A percentile compares a stretch with the other conserved stretches of the same genome.
Evolutionary conservation across 192 early-diverging fungal genomes (phyloP).

Genomic region (Backusella circina): DNA sequence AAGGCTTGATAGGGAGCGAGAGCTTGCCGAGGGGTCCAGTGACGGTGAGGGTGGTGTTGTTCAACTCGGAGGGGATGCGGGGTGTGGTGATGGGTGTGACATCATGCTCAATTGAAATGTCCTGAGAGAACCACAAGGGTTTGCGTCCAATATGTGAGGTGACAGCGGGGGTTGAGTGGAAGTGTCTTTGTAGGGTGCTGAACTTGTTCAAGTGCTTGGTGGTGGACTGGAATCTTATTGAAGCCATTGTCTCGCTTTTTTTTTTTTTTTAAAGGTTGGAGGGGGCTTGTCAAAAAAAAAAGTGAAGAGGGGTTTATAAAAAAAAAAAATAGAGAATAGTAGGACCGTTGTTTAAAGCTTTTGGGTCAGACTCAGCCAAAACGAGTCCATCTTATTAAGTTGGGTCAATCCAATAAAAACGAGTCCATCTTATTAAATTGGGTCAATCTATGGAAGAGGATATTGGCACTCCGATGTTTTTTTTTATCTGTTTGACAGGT

Average conservation of each 20-base stretch:
- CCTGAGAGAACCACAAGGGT: constrained; percentile 67
- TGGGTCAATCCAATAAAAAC: too few relatives aligned
- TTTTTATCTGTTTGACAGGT: too few relatives aligned
- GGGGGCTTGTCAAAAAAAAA: background rate
- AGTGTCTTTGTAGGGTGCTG: constrained; percentile 6
- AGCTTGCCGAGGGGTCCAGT: constrained; percentile 82
- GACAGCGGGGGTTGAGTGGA: constrained; percentile 39
- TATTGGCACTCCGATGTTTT: background rate
- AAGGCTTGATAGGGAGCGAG: constrained; percentile 79
- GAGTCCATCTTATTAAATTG: too few relatives aligned
- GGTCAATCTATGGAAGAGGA: background rate
- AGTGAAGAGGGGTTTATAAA: background rate
- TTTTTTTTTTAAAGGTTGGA: background rate
- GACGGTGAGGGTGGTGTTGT: constrained; percentile 68
- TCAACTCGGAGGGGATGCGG: constrained; percentile 52
- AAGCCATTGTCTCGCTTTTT: constrained; percentile 5
- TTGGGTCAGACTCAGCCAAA: background rate
- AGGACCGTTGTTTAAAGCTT: background rate
- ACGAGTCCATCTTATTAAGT: too few relatives aligned
- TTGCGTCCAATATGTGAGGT: constrained; percentile 82
- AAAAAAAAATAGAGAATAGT: background rate
- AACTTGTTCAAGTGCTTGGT: background rate
- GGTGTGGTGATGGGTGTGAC: constrained; percentile 62
- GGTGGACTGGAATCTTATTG: background rate
- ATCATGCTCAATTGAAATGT: constrained; percentile 70